These are phyloP conservation scores for Xylaria sp. DNA, from an alignment of 2,329 filamentous ascomycete species.

Conservation along the genomic window DNA sequence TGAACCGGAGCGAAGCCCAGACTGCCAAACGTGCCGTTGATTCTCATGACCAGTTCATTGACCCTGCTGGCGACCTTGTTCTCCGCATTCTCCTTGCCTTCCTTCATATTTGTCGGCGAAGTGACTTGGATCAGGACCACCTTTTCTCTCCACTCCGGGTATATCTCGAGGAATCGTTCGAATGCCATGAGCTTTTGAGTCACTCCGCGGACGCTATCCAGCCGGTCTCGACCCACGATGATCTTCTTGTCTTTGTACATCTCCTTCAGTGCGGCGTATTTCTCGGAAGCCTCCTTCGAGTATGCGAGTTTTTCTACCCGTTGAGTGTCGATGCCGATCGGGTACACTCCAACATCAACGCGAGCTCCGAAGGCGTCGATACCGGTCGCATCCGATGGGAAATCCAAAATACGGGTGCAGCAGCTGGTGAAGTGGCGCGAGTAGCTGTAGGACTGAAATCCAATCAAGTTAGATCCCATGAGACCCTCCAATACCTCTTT, in stretches of 20 bases:
- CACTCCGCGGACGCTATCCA: constrained; percentile 88
- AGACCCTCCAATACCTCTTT: constrained; percentile 90
- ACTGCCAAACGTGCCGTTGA: constrained; percentile 86
- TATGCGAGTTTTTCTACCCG: constrained; percentile 73
- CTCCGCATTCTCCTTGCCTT: constrained; percentile 69
- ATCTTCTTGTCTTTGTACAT: constrained; percentile 88
- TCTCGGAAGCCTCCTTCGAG: constrained; percentile 61
- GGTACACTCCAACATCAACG: constrained; percentile 87
- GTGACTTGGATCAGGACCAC: constrained; percentile 95
- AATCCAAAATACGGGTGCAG: constrained; percentile 86
- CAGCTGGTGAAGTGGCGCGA: constrained; percentile 92
- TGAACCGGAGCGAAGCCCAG: constrained; percentile 86
- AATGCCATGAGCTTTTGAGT: constrained; percentile 96
- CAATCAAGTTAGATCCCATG: constrained; percentile 85
- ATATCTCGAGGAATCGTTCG: constrained; percentile 82
- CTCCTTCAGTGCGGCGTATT: constrained; percentile 66
- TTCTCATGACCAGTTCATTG: constrained; percentile 82
- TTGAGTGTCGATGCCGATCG: constrained; percentile 87
- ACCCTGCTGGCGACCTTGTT: constrained; percentile 83
- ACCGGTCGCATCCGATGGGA: constrained; percentile 76
- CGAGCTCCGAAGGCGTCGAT: constrained; percentile 86
- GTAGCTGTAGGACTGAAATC: constrained; percentile 94
- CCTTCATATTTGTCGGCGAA: constrained; percentile 75
- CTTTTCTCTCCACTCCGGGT: constrained; percentile 86
- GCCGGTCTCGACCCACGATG: constrained; percentile 88